phyloP scores from a whole-genome alignment of 2,329 filamentous ascomycete genomes.

The Cladosporium sp. region DNA sequence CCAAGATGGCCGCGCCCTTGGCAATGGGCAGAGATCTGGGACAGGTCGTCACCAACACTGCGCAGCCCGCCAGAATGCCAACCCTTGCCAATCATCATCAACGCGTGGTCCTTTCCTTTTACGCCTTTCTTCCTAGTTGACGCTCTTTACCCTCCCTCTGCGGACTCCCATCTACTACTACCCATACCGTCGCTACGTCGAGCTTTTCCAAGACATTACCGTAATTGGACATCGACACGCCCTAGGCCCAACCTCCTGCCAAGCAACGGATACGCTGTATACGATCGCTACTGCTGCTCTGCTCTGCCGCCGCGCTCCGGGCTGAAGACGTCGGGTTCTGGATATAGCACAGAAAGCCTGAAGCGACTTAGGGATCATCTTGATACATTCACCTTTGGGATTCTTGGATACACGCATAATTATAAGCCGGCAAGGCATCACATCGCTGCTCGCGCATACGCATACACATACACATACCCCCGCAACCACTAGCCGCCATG shows the following conservation, averaged over 20 bases:
- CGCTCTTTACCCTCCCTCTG: neutral
- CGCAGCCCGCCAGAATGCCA: conserved; percentile 4
- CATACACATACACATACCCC: neutral
- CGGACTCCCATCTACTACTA: neutral
- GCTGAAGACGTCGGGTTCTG: neutral
- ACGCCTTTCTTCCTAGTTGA: neutral
- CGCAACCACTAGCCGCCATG: conserved; percentile 20
- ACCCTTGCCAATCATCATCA: conserved; percentile 7
- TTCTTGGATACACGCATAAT: neutral
- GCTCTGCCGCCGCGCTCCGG: conserved; percentile 6
- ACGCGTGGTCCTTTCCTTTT: neutral
- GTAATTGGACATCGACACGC: neutral
- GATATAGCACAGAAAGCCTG: neutral
- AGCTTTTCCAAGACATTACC: neutral
- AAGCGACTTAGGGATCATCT: neutral
- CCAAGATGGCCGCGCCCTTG: neutral
- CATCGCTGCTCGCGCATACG: neutral
- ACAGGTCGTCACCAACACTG: conserved; percentile 4
- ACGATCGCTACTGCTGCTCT: conserved; percentile 7
- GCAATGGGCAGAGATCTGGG: conserved; percentile 4
- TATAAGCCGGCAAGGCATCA: neutral
- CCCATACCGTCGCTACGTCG: neutral
- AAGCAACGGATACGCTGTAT: conserved; percentile 8
- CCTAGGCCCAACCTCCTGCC: conserved; percentile 11
- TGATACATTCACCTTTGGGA: neutral